Evolutionary conservation across 2,329 filamentous ascomycete species (phyloP).

Genomic region (Colletotrichum siamense): DNA sequence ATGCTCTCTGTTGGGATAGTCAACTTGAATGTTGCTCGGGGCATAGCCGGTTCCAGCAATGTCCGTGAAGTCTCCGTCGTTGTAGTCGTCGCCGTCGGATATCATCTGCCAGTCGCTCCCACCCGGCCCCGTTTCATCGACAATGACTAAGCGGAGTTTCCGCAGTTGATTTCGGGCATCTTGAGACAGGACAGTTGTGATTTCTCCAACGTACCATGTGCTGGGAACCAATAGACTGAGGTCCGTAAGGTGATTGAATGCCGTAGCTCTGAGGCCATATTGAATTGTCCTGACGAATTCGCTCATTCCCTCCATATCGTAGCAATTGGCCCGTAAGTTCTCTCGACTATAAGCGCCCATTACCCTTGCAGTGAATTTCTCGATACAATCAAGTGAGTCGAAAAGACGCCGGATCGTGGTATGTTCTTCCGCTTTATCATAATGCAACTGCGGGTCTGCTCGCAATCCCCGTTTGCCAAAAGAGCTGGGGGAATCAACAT

Average conservation of each 20-base stretch:
- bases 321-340: not conserved
- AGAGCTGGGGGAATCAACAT: not conserved
- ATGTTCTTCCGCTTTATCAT: not conserved
- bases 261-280: not conserved
- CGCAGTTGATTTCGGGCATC: not conserved
- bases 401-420: not conserved
- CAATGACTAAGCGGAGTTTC: not conserved
- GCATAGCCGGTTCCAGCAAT: not conserved
- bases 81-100: not conserved
- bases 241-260: not conserved
- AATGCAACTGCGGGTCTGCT: not conserved
- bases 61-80: not conserved
- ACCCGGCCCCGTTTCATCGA: constrained; percentile 3
- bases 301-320: not conserved
- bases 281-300: not conserved
- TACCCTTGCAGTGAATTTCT: not conserved
- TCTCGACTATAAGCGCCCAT: not conserved
- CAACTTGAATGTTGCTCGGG: constrained; percentile 2
- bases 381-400: not conserved
- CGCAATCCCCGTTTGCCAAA: not conserved
- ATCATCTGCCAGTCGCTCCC: not conserved
- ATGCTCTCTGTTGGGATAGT: not conserved
- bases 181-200: not conserved
- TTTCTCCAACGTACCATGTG: not conserved
- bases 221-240: not conserved